phyloP scores from a whole-genome alignment of 495 filamentous ascomycete genomes.

The Entonaema liquescens region DNA sequence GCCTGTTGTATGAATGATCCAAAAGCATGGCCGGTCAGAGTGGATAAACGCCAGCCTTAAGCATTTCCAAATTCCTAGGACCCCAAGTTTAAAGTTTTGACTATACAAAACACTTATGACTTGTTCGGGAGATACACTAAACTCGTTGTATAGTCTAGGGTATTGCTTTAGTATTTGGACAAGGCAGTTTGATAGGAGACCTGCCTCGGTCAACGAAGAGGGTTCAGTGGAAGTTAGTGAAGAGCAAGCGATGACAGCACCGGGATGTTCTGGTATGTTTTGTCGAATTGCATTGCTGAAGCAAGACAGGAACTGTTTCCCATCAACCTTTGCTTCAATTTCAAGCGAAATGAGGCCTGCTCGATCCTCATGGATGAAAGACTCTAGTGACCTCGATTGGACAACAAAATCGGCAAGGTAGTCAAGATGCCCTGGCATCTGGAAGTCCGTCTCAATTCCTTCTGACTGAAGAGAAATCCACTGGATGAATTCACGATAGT shows the following conservation, averaged over 20 bases:
- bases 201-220: conserved; percentile 15
- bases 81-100: not conserved
- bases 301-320: conserved; percentile 6
- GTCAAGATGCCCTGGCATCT: not conserved
- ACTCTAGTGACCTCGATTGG: not conserved
- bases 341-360: conserved; percentile 5
- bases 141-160: not conserved
- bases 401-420: conserved; percentile 7
- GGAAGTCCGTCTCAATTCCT: conserved; percentile 15
- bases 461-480: conserved; percentile 20
- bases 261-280: conserved; percentile 8
- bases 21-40: conserved; percentile 11
- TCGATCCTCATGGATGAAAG: not conserved
- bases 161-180: conserved; percentile 17
- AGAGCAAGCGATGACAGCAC: conserved; percentile 8
- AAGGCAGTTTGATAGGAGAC: conserved; percentile 13
- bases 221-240: conserved; percentile 2
- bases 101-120: not conserved
- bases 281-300: not conserved
- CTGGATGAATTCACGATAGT: not conserved
- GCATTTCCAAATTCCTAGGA: conserved; percentile 15
- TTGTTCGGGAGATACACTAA: not conserved
- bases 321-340: conserved; percentile 8
- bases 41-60: conserved; percentile 4
- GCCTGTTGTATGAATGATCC: conserved; percentile 16